Conservation (phyloP, 2,329 filamentous ascomycete genomes). For the Exophiala sp. region DNA sequence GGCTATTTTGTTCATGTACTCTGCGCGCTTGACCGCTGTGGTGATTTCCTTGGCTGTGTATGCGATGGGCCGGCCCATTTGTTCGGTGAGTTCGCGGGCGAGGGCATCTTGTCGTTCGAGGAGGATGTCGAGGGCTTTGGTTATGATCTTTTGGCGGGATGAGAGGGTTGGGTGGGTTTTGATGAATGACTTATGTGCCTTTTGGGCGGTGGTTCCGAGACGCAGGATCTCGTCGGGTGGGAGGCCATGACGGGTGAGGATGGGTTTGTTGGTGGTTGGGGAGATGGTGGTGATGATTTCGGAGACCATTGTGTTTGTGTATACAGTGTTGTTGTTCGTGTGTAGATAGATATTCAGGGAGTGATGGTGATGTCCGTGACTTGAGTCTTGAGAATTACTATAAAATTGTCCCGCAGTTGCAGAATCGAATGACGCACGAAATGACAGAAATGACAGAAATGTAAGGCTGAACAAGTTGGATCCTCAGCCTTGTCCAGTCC, state of each 20-base stretch:
- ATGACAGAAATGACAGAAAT: no score
- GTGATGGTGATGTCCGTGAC: neutral
- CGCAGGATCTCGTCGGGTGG: conserved; percentile 66
- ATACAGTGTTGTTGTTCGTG: neutral
- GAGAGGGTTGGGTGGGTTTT: conserved; percentile 72
- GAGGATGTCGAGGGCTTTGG: conserved; percentile 71
- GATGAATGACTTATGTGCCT: conserved; percentile 73
- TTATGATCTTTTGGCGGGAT: conserved; percentile 75
- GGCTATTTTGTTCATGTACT: conserved; percentile 82
- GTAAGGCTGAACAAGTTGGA: neutral
- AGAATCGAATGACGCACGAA: neutral
- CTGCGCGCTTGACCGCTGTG: conserved; percentile 78
- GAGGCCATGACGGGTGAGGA: conserved; percentile 74
- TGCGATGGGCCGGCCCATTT: conserved; percentile 91
- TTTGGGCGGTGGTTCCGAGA: conserved; percentile 67
- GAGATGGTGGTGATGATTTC: conserved; percentile 76
- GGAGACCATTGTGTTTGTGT: conserved; percentile 40
- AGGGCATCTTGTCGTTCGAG: conserved; percentile 71
- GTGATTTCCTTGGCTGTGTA: conserved; percentile 80
- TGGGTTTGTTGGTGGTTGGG: conserved; percentile 78
- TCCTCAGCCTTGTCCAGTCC: neutral
- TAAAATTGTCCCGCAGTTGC: conserved; percentile 6
- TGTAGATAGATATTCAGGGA: neutral
- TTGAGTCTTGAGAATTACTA: neutral
- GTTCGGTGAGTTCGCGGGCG: conserved; percentile 79